A percentile compares a stretch with the other conserved stretches of the same genome.
These are phyloP conservation scores for Teratosphaeria nubilosa DNA, from an alignment of 2,329 filamentous ascomycete species.

Conservation along the genomic window DNA sequence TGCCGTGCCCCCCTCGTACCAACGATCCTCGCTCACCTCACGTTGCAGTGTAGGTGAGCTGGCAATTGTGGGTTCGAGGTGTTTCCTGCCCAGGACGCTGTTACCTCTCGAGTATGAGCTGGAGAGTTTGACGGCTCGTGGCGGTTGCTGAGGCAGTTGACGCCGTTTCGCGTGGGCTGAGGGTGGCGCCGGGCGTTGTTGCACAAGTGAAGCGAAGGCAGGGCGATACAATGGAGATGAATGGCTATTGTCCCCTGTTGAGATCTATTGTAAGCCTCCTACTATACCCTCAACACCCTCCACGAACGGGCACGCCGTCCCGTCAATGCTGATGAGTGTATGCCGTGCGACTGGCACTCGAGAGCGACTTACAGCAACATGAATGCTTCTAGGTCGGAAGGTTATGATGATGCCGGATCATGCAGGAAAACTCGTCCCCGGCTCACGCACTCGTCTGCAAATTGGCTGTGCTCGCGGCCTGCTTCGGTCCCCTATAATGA, in stretches of 20 bases:
- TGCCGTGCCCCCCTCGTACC: neutral
- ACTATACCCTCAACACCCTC: too few relatives aligned
- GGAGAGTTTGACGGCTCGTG: too few relatives aligned
- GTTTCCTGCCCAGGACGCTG: too few relatives aligned
- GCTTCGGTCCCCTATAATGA: neutral
- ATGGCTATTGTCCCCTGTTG: constrained; percentile 1
- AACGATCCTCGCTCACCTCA: neutral
- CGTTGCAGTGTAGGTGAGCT: neutral
- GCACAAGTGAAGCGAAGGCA: neutral
- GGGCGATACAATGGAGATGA: neutral
- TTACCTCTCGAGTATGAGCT: too few relatives aligned
- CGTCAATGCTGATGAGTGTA: too few relatives aligned
- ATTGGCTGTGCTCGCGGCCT: neutral
- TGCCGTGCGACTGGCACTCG: too few relatives aligned
- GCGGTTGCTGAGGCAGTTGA: neutral
- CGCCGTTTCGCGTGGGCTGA: neutral
- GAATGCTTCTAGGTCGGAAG: neutral
- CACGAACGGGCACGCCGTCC: too few relatives aligned
- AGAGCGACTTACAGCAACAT: neutral
- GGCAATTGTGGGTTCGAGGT: neutral
- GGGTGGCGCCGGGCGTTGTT: neutral
- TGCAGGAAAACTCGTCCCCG: neutral
- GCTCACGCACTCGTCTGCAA: neutral
- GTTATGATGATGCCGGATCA: neutral
- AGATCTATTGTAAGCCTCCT: neutral